Evolutionary conservation across 306 rosid genomes (phyloP), one percentile per base, ranked within the genome.

Genomic region (Acmispon strigosus): DNA sequence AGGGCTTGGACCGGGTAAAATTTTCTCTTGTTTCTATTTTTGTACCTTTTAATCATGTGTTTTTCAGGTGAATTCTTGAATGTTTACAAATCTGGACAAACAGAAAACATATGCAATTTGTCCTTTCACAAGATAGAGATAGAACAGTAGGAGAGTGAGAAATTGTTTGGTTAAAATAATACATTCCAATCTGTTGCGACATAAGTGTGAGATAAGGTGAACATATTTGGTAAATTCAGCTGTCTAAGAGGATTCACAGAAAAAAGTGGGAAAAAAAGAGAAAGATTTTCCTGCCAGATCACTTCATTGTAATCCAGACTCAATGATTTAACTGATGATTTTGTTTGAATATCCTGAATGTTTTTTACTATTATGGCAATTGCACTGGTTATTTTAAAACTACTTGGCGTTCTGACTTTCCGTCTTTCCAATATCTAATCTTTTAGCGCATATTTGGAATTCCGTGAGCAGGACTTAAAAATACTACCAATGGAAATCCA

Each of bases 1-100:
- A 84, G 48, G 98, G 96, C 72, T 80, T 92, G 83, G 98, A 92
- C 79, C 71, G 84, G 88, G 98, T 92, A 83, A 32, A 83, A 75
- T 84, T 20, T 47, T 69, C 75, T 70, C 41, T 64, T 64, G 32
- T 54, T 71, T 59, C 34, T 61, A 68, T 51, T 37, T 65, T 44
- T 27, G 32, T 62, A 1, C 39, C 14, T 13, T 50, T 56, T 37
- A 0, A 37, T 8, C 57, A 48, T 48, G 7, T 43, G 7, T 10
- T 7, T 32, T 54, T 66, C 32, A 7, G 39, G 39, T 72, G 65
- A 76, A 53, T 77, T 44, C 3, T 58, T 48, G 59, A 39, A 61
- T 29, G 37, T 47, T 65, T 63, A 69, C 56, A 27, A 68, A 49
- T 49, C 44, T 10, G 57, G 65, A 39, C 54, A 59, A 12, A 20